Base-by-base conservation (phyloP, 805 yeast genomes). In the Ogataea methylovora region DNA sequence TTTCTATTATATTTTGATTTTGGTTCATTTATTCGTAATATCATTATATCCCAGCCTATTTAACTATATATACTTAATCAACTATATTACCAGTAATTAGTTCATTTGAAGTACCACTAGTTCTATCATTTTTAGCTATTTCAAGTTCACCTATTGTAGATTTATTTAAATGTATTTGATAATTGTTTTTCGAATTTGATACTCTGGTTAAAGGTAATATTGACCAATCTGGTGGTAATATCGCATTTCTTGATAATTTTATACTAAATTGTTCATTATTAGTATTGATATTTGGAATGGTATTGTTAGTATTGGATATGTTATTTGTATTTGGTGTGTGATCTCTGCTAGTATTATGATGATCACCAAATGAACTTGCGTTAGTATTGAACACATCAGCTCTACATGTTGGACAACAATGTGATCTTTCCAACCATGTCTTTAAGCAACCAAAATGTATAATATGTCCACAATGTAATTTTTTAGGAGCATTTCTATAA, bases 361-460 rank as follows among this genome's bases (percentile, higher is more conserved):
- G n/a, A 6, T 12, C 21, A 8, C 12, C 21, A 20, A 25, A 17
- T 18, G 9, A 26, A 17, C 16, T 32, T 8, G 27, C 24, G 16
- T 27, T 23, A 12, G 48, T 53, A 32, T 52, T 63, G 42, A 76
- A 69, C 2, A 86, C 94, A 9, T 76, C 73, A 21, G 79, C 66
- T 40, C 95, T 67, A 55, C 98, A 92, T 35, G 88, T 76, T 2
- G 98, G 98, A 61, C 98, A 92, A n/a, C 76, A 73, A 45, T 81
- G 90, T 0, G 95, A 85, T 43, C 95, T 71, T 51, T 84, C 94
- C 45, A 92, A 66, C 98, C 98, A 92, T 44, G 83, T 80, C 49
- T 85, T 83, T 41, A 92, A 67, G 56, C 98, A 92, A 4, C 92
- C 88, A 59, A 82, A 62, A 54, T 92, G 98, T 37, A 90, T 67